Percentiles rank a stretch among this genome's conserved stretches.
Evolutionary conservation across 345 rosid species (phyloP).

Genomic region (Dimocarpus longan): DNA sequence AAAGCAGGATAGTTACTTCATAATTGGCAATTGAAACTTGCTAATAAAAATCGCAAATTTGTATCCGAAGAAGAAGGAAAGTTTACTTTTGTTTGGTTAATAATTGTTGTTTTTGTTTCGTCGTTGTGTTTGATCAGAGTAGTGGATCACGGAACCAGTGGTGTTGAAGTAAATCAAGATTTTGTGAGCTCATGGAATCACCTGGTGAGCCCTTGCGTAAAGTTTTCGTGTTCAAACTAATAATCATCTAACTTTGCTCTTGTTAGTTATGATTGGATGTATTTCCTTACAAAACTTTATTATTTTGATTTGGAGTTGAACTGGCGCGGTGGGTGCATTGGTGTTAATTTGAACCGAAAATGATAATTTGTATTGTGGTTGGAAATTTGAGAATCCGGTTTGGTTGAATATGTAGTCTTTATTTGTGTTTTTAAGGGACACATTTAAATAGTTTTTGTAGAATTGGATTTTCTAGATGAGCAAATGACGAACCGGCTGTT

Average conservation of each 20-base stretch:
- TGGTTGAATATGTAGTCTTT: background rate
- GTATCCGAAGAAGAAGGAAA: background rate
- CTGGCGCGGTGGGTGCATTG: background rate
- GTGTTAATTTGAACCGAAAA: too few relatives aligned
- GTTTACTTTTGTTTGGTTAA: background rate
- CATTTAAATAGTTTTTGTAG: background rate
- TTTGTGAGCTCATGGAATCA: constrained; percentile 56
- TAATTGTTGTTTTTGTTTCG: background rate
- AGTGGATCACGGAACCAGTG: constrained; percentile 12
- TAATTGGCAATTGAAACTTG: background rate
- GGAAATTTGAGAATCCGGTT: background rate
- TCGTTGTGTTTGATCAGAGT: constrained; percentile 10
- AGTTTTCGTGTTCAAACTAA: constrained; percentile 1
- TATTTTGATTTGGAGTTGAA: background rate
- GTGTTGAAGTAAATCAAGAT: constrained; percentile 22
- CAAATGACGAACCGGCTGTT: background rate
- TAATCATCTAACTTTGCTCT: background rate
- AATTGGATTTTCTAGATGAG: background rate
- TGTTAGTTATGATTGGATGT: background rate
- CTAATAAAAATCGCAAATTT: background rate
- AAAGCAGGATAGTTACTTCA: background rate
- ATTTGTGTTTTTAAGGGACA: background rate
- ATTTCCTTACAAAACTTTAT: background rate
- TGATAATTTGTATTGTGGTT: background rate
- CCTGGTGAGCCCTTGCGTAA: constrained; percentile 40